A percentile compares a stretch with the other conserved stretches of the same genome.
These are phyloP conservation scores for Aspergillus sp. DNA, from an alignment of 2,329 filamentous ascomycete species.

Conservation along the genomic window DNA sequence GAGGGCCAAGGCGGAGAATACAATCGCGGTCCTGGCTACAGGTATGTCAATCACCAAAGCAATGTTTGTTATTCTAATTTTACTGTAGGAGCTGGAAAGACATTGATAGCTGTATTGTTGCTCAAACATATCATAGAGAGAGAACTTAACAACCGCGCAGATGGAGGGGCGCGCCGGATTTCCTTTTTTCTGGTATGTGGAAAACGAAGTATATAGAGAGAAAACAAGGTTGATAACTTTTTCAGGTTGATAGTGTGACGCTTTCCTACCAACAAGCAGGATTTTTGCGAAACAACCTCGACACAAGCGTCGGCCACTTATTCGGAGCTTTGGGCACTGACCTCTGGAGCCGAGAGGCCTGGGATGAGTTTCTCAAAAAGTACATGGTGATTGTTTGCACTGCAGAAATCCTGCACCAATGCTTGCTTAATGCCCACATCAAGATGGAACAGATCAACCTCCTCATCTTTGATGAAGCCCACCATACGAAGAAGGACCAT, in stretches of 20 bases:
- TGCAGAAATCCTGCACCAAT: slow-evolving; percentile 78
- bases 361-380: slow-evolving; percentile 57
- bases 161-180: slow-evolving; percentile 61
- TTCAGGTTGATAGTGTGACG: slow-evolving; percentile 77
- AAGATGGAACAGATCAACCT: slow-evolving; percentile 82
- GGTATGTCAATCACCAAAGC: slow-evolving; percentile 47
- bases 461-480: slow-evolving; percentile 92
- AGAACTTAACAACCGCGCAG: slow-evolving; percentile 69
- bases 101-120: slow-evolving; percentile 87
- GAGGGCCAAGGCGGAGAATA: slow-evolving; percentile 78
- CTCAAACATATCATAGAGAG: slow-evolving; percentile 73
- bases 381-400: slow-evolving; percentile 91
- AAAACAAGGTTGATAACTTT: slow-evolving; percentile 14
- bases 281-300: slow-evolving; percentile 77
- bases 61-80: not conserved
- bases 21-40: slow-evolving; percentile 92
- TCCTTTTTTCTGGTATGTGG: slow-evolving; percentile 75
- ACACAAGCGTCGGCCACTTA: slow-evolving; percentile 70
- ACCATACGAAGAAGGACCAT: slow-evolving; percentile 93
- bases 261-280: slow-evolving; percentile 87
- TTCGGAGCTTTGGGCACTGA: slow-evolving; percentile 68
- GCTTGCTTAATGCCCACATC: slow-evolving; percentile 76
- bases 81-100: slow-evolving; percentile 78
- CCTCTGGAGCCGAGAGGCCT: slow-evolving; percentile 61
- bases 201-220: not conserved